phyloP scores from a whole-genome alignment of 768 basidiomycete genomes.

The Paxillus involutus region DNA sequence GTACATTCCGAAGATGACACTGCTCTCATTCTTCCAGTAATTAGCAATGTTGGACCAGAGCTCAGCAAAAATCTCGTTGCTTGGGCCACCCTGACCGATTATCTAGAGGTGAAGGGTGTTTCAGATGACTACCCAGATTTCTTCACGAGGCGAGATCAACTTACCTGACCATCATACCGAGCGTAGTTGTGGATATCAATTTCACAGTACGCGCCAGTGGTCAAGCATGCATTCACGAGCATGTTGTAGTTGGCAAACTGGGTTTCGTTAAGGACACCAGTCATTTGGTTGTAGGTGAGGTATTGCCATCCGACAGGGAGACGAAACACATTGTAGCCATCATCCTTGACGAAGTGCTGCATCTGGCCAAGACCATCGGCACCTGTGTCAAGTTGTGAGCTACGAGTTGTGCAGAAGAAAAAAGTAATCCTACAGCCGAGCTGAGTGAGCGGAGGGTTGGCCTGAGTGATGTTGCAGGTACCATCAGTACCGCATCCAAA shows the following conservation, averaged over 20 bases:
- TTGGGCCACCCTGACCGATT: constrained; percentile 15
- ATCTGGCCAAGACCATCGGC: constrained; percentile 43
- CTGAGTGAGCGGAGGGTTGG: constrained; percentile 45
- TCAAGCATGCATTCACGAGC: constrained; percentile 11
- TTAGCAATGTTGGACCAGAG: constrained; percentile 10
- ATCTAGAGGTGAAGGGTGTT: not conserved
- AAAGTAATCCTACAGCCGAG: constrained; percentile 35
- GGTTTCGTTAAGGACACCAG: constrained; percentile 33
- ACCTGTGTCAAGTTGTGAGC: not conserved
- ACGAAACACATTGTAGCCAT: constrained; percentile 55
- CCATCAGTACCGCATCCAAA: constrained; percentile 51
- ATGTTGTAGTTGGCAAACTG: constrained; percentile 8
- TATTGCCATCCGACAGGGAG: constrained; percentile 61
- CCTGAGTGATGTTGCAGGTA: constrained; percentile 36
- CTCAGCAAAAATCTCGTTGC: constrained; percentile 9
- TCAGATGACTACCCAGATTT: not conserved
- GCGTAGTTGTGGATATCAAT: constrained; percentile 17
- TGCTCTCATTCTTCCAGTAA: not conserved
- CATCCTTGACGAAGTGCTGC: constrained; percentile 53
- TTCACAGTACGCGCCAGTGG: constrained; percentile 7
- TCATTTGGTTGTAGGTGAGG: constrained; percentile 37
- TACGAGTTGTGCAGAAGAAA: no score
- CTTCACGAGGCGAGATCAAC: not conserved
- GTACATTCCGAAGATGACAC: constrained; percentile 10
- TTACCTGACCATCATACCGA: constrained; percentile 6